Conservation (phyloP, 1,139 yeast species). For the Suhomyces chickasaworum region DNA sequence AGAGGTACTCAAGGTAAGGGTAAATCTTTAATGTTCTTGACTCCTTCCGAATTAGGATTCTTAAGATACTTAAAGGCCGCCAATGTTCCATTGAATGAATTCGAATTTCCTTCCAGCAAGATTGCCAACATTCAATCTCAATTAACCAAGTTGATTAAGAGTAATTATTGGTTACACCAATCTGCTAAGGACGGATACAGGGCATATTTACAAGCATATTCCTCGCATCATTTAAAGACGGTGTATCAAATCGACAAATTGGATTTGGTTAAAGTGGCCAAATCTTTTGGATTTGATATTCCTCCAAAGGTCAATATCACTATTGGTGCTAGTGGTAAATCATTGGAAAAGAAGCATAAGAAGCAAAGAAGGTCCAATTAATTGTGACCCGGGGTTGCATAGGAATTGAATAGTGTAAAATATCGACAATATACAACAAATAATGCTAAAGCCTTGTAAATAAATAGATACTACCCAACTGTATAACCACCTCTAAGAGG, state of each 20-base stretch:
- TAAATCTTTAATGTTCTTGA: slow-evolving; percentile 88
- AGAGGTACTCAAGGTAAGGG: slow-evolving; percentile 86
- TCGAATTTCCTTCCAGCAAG: slow-evolving; percentile 90
- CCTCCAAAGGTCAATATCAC: slow-evolving; percentile 98
- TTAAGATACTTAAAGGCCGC: slow-evolving; percentile 93
- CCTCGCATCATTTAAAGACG: slow-evolving; percentile 92
- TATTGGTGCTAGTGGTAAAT: slow-evolving; percentile 87
- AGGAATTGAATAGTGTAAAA: slow-evolving; percentile 3
- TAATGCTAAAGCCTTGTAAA: not conserved
- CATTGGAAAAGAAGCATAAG: slow-evolving; percentile 53
- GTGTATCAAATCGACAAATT: slow-evolving; percentile 95
- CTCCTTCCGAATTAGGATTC: slow-evolving; percentile 93
- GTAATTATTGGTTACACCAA: slow-evolving; percentile 92
- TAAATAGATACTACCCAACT: too few species aligned
- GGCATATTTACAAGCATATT: slow-evolving; percentile 93
- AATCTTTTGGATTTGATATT: slow-evolving; percentile 89
- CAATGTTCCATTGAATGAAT: slow-evolving; percentile 94
- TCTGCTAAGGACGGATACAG: slow-evolving; percentile 97
- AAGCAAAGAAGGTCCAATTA: slow-evolving; percentile 42
- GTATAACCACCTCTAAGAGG: too few species aligned
- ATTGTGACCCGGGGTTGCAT: not conserved
- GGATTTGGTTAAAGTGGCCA: slow-evolving; percentile 92
- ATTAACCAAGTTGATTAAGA: slow-evolving; percentile 84
- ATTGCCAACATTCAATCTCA: slow-evolving; percentile 96
- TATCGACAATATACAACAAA: not conserved